phyloP scores from a whole-genome alignment of 2,329 filamentous ascomycete genomes.

The Hymenoscyphus scutula region DNA sequence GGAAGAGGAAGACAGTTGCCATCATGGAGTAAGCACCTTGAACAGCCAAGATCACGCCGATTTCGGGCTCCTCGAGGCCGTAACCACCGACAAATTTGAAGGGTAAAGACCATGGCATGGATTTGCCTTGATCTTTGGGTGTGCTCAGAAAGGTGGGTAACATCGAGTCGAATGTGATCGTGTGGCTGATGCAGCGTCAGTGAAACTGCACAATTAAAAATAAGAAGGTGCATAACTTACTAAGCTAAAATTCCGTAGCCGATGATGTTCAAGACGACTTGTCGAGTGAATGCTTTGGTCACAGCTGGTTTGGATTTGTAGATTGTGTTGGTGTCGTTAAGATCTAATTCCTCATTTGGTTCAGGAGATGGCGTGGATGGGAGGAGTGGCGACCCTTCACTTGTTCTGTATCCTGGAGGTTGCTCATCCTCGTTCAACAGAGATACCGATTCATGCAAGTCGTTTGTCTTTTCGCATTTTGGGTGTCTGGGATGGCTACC shows the following conservation, averaged over 20 bases:
- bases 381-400: constrained; percentile 53
- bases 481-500: constrained; percentile 33
- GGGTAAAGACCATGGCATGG: constrained; percentile 60
- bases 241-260: constrained; percentile 92
- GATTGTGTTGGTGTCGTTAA: constrained; percentile 27
- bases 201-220: constrained; percentile 13
- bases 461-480: constrained; percentile 39
- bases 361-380: constrained; percentile 37
- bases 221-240: constrained; percentile 55
- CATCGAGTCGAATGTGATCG: constrained; percentile 92
- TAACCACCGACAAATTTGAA: constrained; percentile 91
- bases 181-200: constrained; percentile 63
- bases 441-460: constrained; percentile 48
- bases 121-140: constrained; percentile 34
- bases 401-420: constrained; percentile 67
- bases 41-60: constrained; percentile 82
- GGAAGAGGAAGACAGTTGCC: constrained; percentile 73
- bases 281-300: constrained; percentile 72
- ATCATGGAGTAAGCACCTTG: constrained; percentile 90
- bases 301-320: constrained; percentile 40
- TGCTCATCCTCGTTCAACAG: constrained; percentile 61
- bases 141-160: constrained; percentile 77
- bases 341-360: constrained; percentile 41
- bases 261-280: constrained; percentile 82
- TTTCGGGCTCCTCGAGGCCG: constrained; percentile 75